These are phyloP conservation scores for Euryodendron excelsum DNA, from an alignment of 148 eudicot genomes.

Conservation along the genomic window DNA sequence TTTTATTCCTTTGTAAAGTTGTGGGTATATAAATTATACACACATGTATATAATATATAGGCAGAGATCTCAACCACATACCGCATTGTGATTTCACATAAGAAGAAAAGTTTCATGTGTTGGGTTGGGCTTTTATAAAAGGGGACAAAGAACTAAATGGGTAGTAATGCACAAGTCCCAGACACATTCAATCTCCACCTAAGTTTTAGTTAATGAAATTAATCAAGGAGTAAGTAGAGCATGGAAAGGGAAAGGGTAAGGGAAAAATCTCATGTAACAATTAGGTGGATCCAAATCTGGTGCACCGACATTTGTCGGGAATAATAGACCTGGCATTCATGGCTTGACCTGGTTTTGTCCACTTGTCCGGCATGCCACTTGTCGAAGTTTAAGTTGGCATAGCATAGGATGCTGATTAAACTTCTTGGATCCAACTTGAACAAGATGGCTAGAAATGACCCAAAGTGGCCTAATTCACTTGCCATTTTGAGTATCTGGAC, in stretches of 20 bases:
- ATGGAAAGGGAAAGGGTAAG: neutral
- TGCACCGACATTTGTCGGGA: neutral
- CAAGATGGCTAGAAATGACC: neutral
- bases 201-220: neutral
- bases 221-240: neutral
- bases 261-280: neutral
- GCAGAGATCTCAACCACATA: conserved; percentile 1
- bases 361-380: neutral
- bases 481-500: neutral
- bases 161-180: neutral
- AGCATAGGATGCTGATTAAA: neutral
- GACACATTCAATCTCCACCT: neutral
- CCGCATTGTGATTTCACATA: neutral
- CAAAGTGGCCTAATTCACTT: neutral
- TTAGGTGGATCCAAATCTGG: neutral
- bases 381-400: neutral
- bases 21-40: neutral
- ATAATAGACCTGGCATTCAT: neutral
- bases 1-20: neutral
- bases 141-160: neutral
- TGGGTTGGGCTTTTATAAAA: neutral
- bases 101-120: neutral
- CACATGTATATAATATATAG: neutral
- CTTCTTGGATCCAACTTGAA: neutral
- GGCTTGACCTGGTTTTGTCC: neutral